A percentile compares a stretch with the other conserved stretches of the same genome.
phyloP scores from a whole-genome alignment of 2,329 filamentous ascomycete species.

The Phyllosticta paracitricarpa region DNA sequence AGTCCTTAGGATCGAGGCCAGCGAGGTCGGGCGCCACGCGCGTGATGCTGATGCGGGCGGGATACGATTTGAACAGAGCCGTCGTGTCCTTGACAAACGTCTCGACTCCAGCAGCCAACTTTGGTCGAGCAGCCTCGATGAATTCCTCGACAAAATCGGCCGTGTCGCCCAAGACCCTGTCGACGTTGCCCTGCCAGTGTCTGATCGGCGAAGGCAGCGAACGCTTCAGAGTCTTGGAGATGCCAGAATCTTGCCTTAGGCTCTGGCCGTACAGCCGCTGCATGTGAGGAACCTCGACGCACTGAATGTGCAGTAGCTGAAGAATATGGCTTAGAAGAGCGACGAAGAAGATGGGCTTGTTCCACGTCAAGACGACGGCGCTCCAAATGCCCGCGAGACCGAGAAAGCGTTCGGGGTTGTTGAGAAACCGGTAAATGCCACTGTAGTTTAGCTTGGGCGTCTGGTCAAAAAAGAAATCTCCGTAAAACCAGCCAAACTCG shows the following conservation, averaged over 20 bases:
- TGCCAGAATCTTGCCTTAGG: conserved; percentile 74
- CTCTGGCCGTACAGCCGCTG: conserved; percentile 87
- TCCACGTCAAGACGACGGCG: conserved; percentile 86
- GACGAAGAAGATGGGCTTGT: conserved; percentile 73
- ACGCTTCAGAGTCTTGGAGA: conserved; percentile 83
- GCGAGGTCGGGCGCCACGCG: conserved; percentile 69
- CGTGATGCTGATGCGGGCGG: conserved; percentile 74
- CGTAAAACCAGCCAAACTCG: conserved; percentile 98
- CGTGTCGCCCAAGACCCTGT: conserved; percentile 77
- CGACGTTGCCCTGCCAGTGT: conserved; percentile 75
- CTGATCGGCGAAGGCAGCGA: conserved; percentile 76
- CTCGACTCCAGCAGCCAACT: conserved; percentile 74
- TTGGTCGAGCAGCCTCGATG: conserved; percentile 73
- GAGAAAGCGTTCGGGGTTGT: conserved; percentile 91
- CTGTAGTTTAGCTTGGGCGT: conserved; percentile 84
- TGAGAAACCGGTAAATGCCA: conserved; percentile 95
- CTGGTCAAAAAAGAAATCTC: conserved; percentile 95
- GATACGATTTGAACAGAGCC: conserved; percentile 79
- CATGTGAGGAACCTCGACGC: conserved; percentile 95
- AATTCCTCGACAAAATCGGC: conserved; percentile 87
- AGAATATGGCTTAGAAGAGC: conserved; percentile 78
- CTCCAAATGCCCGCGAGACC: conserved; percentile 95
- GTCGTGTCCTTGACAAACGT: conserved; percentile 82
- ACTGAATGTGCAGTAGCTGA: conserved; percentile 78
- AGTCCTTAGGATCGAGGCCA: conserved; percentile 69